Base-by-base conservation (phyloP, 805 yeast species). In the Diddensiella santjacobensis region DNA sequence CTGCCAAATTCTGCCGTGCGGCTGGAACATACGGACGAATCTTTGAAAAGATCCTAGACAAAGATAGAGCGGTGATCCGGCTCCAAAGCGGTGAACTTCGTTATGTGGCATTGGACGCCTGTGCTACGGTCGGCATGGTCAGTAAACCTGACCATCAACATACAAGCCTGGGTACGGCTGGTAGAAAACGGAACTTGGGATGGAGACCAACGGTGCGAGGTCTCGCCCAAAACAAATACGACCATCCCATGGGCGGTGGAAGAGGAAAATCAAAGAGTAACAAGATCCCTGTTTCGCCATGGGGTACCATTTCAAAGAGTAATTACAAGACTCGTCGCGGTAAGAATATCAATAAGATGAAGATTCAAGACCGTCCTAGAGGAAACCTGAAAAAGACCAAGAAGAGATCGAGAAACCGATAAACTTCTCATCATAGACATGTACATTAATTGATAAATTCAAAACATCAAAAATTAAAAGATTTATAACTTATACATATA, bases 181-280 rank as follows among this genome's bases (percentile, higher is more conserved):
- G 99, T 62, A 81, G 97, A 69, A 75, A 84, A 45, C 83, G 99
- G 67, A 84, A 89, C 75, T 73, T 85, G 64, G 99, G 98, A 55
- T 83, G 84, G 62, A 82, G 98, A 69, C 99, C 99, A 31, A 80
- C 83, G 44, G 97, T 90, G 35, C 84, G 99, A 74, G 99, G 99
- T 79, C 87, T 88, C 59, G 98, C 99, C 43, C 88, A 87, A 96
- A 93, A 93, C 71, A 93, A 93, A 55, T 80, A 83, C 65, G 97
- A 93, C 70, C 99, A 93, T 74, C 99, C 99, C 56, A 90, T 88
- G 63, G 99, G 99, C 76, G 99, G 99, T 83, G 99, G 99, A 72
- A 83, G 99, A 78, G 99, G 99, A 80, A 93, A 93, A 70, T 86
- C 96, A 52, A 93, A 93, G 81, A 87, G 96, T 55, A 90, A 91